These are phyloP conservation scores for Trypanosoma brucei DNA, from an alignment of 208 protist genomes.

Conservation along the genomic window DNA sequence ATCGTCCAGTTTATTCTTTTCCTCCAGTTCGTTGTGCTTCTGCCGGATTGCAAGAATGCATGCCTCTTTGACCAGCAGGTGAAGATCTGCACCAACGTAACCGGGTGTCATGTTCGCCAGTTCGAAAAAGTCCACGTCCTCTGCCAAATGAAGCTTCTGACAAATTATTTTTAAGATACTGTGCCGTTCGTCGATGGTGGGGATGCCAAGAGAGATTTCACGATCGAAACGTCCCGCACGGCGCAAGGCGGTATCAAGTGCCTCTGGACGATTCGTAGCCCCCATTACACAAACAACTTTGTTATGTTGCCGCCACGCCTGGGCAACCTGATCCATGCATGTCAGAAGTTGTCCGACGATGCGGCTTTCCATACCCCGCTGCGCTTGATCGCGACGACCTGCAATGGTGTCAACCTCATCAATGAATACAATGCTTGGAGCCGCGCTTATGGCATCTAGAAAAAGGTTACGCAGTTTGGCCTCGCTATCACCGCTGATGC, in stretches of 20 bases:
- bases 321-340: conserved; percentile 96
- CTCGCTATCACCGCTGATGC: conserved; percentile 99
- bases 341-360: conserved; percentile 98
- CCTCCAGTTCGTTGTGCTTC: conserved; percentile 70
- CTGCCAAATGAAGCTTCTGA: conserved; percentile 69
- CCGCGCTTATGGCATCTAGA: conserved; percentile 84
- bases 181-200: conserved; percentile 88
- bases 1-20: conserved; percentile 28
- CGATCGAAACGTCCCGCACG: conserved; percentile 97
- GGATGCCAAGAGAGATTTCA: conserved; percentile 96
- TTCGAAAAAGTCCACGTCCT: conserved; percentile 92
- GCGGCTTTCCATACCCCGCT: conserved; percentile 97
- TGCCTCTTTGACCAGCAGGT: conserved; percentile 93
- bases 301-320: conserved; percentile 79
- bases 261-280: conserved; percentile 94
- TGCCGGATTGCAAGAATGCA: conserved; percentile 86
- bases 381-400: conserved; percentile 91
- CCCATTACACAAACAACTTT: conserved; percentile 95
- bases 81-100: conserved; percentile 97
- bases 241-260: conserved; percentile 95
- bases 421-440: conserved; percentile 98
- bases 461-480: conserved; percentile 96
- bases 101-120: conserved; percentile 95
- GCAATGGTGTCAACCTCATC: conserved; percentile 99
- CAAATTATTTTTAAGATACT: conserved; percentile 88